A percentile compares a stretch with the other conserved stretches of the same genome.
Conservation (phyloP, 305 asterid genomes). For the Stenogyne calaminthoides region DNA sequence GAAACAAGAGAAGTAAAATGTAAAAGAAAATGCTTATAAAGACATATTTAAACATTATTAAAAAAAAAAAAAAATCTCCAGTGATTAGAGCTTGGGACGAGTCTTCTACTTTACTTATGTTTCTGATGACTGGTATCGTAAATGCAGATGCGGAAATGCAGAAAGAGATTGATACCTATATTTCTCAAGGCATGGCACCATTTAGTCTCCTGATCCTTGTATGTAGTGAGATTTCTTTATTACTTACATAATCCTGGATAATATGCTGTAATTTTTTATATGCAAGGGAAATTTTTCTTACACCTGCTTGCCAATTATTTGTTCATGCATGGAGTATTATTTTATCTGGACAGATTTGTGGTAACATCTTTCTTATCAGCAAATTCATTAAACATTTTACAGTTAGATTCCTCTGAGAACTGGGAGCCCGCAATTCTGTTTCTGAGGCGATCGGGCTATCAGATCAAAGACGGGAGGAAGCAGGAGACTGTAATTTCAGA, state of each 20-base stretch:
- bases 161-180: constrained; percentile 72
- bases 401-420: constrained; percentile 78
- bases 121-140: constrained; percentile 33
- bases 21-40: neutral
- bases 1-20: neutral
- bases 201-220: constrained; percentile 77
- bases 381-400: constrained; percentile 35
- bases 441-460: constrained; percentile 70
- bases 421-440: constrained; percentile 78
- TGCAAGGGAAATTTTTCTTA: too few species aligned
- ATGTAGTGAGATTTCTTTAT: constrained; percentile 37
- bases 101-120: constrained; percentile 5
- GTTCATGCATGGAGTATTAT: too few species aligned
- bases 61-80: neutral
- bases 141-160: constrained; percentile 90
- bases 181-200: constrained; percentile 70
- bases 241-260: neutral
- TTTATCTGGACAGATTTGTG: too few species aligned
- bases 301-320: too few species aligned
- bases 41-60: neutral
- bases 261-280: too few species aligned
- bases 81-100: neutral
- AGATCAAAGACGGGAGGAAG: constrained; percentile 66
- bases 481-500: constrained; percentile 65
- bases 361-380: too few species aligned